Percentiles rank a stretch among this genome's conserved stretches.
Evolutionary conservation across 2,329 filamentous ascomycete genomes (phyloP).

Genomic region (Ophiostoma quercus): DNA sequence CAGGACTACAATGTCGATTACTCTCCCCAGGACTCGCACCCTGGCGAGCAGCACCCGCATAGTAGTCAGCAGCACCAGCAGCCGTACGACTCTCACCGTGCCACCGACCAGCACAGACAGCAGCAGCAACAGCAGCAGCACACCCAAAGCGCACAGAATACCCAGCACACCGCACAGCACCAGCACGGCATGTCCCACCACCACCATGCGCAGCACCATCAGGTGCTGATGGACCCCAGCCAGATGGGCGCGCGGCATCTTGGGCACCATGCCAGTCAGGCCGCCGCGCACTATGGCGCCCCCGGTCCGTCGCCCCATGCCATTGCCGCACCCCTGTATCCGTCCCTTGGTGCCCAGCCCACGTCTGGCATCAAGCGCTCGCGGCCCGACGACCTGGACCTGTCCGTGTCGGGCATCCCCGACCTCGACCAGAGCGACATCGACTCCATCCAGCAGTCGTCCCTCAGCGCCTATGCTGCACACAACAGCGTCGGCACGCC

Average conservation of each 20-base stretch:
- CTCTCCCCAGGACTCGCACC: slow-evolving; percentile 59
- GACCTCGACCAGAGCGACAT: slow-evolving; percentile 53
- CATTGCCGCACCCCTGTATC: slow-evolving; percentile 50
- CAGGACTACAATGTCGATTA: slow-evolving; percentile 67
- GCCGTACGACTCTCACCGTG: slow-evolving; percentile 49
- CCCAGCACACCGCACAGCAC: slow-evolving; percentile 42
- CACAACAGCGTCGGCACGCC: not conserved
- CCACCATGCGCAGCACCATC: slow-evolving; percentile 48
- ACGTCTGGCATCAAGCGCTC: slow-evolving; percentile 44
- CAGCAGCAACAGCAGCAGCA: slow-evolving; percentile 31
- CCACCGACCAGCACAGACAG: slow-evolving; percentile 17
- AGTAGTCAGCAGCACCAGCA: slow-evolving; percentile 47
- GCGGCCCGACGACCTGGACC: slow-evolving; percentile 55
- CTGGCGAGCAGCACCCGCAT: slow-evolving; percentile 53
- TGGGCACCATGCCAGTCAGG: slow-evolving; percentile 45
- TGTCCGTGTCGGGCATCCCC: slow-evolving; percentile 42
- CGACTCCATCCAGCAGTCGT: slow-evolving; percentile 43
- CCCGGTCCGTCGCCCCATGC: slow-evolving; percentile 42
- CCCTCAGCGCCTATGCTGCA: slow-evolving; percentile 28
- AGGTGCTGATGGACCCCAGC: slow-evolving; percentile 52
- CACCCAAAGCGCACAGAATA: slow-evolving; percentile 39
- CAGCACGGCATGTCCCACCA: slow-evolving; percentile 42
- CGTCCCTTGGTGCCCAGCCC: slow-evolving; percentile 36
- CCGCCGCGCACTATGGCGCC: slow-evolving; percentile 45
- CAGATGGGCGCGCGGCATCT: slow-evolving; percentile 49